Evolutionary conservation across 371 early-diverging fungal genomes (phyloP).

Genomic region (Mortierella sp.): DNA sequence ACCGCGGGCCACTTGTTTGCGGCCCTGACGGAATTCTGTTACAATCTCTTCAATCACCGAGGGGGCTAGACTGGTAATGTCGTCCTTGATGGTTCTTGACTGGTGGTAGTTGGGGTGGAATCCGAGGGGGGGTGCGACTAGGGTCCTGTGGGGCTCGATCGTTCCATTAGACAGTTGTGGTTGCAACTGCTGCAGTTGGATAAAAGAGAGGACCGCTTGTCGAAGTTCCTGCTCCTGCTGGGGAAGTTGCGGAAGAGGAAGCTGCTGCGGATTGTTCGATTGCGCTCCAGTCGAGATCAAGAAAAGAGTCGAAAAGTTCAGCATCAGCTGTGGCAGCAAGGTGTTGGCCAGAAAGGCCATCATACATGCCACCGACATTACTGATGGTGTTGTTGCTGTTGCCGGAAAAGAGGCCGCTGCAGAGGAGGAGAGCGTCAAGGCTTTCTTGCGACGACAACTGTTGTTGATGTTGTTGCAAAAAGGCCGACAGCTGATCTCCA

Average conservation of each 20-base stretch:
- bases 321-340: constrained; percentile 57
- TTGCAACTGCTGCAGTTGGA: constrained; percentile 23
- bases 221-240: constrained; percentile 43
- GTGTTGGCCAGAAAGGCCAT: constrained; percentile 43
- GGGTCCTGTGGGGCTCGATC: neutral
- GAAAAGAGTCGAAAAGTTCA: constrained; percentile 60
- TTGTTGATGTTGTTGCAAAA: constrained; percentile 53
- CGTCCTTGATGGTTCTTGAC: constrained; percentile 48
- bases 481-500: constrained; percentile 59
- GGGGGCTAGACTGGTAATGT: constrained; percentile 52
- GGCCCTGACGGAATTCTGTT: constrained; percentile 52
- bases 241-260: neutral
- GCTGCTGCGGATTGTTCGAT: constrained; percentile 52
- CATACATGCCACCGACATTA: constrained; percentile 28
- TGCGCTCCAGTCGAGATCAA: constrained; percentile 60
- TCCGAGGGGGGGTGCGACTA: neutral
- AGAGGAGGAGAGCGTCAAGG: constrained; percentile 61
- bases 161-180: constrained; percentile 27
- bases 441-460: constrained; percentile 37
- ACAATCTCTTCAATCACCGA: constrained; percentile 53
- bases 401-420: constrained; percentile 51
- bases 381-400: constrained; percentile 18
- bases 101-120: constrained; percentile 10
- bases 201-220: constrained; percentile 41
- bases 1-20: constrained; percentile 44